Base-by-base conservation (phyloP, 1,139 yeast species). In the Saccharomyces hybrid region DNA sequence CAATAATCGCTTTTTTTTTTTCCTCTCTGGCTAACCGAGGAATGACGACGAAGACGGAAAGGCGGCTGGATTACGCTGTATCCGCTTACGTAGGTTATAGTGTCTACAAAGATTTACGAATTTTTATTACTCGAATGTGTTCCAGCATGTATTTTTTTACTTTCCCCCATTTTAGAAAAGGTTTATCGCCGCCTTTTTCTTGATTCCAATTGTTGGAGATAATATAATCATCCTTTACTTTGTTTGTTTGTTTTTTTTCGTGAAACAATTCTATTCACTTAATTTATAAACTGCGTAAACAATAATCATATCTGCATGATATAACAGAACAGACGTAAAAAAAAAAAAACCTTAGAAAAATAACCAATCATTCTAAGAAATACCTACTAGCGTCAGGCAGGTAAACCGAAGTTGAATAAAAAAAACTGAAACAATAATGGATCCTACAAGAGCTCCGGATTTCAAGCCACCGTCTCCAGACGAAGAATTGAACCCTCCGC, bases 371-470 rank as follows among this genome's bases (percentile, higher is more conserved):
- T 19, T 14, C 19, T 34, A 34, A 34, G 7, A 34, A 34, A 14
- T 14, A n/a, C 14, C 14, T 14, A 19, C 41, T 19, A 9, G 44
- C 24, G 44, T 19, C 44, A 38, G 19, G 24, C 11, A 19, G 8
- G 11, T 38, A 38, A 4, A 16, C 24, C 7, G 14, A 24, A 24
- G 6, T 14, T 11, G 9, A 19, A 24, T 4, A 4, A 19, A 38
- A 38, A 9, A 38, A 34, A 34, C 11, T 19, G 16, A 34, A n/a
- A 7, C 42, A 34, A 32, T n/a, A 50, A 86, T 86, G 95, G 95
- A 86, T 67, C 95, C 95, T 31, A 84, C 88, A 5, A 80, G 82
- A 72, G 93, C 86, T 62, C 91, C 93, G 31, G 81, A 85, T 68
- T 86, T 86, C 68, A 79, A 81, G 51, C 90, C 91, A 7, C 88